A percentile compares a stretch with the other conserved stretches of the same genome.
These are phyloP conservation scores for Malassezia sp. DNA, from an alignment of 1,284 basidiomycete genomes.

Conservation along the genomic window DNA sequence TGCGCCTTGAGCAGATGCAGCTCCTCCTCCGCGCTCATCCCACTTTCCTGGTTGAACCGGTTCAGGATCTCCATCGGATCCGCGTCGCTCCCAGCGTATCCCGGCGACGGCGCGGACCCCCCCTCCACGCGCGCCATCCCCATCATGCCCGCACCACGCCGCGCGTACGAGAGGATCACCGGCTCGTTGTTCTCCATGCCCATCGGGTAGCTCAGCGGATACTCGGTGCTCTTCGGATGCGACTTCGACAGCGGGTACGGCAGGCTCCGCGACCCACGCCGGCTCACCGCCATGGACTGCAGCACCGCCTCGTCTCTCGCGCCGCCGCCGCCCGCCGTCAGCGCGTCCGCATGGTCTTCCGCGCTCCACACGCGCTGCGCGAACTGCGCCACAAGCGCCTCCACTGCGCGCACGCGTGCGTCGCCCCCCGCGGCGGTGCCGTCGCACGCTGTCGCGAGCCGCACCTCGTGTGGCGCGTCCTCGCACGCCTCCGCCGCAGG, in stretches of 20 bases:
- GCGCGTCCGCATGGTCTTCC: constrained; percentile 1
- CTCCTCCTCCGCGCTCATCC: constrained; percentile 60
- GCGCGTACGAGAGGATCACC: constrained; percentile 29
- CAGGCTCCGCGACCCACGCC: constrained; percentile 22
- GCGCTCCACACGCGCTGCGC: constrained; percentile 8
- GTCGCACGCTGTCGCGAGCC: too few species aligned
- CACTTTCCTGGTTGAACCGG: constrained; percentile 40
- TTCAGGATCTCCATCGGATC: constrained; percentile 43
- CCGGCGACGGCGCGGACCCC: background rate
- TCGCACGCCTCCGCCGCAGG: background rate
- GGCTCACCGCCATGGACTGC: too few species aligned
- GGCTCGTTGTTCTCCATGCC: constrained; percentile 41
- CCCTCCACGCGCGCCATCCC: background rate
- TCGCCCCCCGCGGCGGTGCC: too few species aligned
- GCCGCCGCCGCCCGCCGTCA: too few species aligned
- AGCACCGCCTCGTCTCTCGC: too few species aligned
- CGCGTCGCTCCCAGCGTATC: constrained; percentile 1
- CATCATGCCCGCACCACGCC: too few species aligned
- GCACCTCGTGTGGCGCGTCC: background rate
- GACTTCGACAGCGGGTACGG: constrained; percentile 41
- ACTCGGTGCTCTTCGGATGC: constrained; percentile 33
- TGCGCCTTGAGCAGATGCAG: constrained; percentile 71
- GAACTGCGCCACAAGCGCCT: background rate
- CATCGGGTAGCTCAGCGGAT: constrained; percentile 43
- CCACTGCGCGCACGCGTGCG: too few species aligned